These are phyloP conservation scores for Hysterangium stoloniferum DNA, from an alignment of 768 basidiomycete genomes.

Conservation along the genomic window DNA sequence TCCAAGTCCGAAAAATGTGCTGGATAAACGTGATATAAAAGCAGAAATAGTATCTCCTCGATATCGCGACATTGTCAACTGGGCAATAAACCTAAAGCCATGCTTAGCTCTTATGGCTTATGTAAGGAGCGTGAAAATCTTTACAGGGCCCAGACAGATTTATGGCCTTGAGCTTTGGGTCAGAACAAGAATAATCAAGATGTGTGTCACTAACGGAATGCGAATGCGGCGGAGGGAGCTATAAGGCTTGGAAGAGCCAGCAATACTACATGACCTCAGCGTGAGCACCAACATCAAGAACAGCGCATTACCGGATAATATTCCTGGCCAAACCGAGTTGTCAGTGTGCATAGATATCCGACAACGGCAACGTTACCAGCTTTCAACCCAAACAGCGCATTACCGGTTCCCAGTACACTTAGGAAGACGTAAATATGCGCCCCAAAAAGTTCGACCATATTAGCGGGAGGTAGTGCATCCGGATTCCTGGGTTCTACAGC, in stretches of 20 bases:
- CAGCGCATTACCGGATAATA: constrained; percentile 43
- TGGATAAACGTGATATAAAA: constrained; percentile 48
- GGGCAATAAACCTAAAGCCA: constrained; percentile 57
- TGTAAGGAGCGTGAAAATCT: constrained; percentile 16
- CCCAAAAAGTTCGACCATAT: constrained; percentile 45
- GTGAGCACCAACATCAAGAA: not conserved
- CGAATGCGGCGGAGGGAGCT: constrained; percentile 44
- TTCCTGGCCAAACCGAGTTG: too few relatives aligned
- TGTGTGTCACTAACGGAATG: constrained; percentile 40
- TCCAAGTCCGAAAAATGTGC: constrained; percentile 59
- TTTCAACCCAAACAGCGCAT: constrained; percentile 63
- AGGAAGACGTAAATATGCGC: constrained; percentile 35
- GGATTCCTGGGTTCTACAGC: constrained; percentile 55
- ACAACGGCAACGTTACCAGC: constrained; percentile 39
- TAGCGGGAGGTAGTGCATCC: constrained; percentile 64
- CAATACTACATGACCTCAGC: constrained; percentile 32
- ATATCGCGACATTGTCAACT: constrained; percentile 62
- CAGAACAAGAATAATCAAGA: constrained; percentile 7
- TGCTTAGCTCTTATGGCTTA: not conserved
- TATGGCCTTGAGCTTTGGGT: constrained; percentile 36
- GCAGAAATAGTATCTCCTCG: constrained; percentile 70
- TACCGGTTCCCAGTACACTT: constrained; percentile 43
- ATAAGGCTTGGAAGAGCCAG: constrained; percentile 56
- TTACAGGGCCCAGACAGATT: constrained; percentile 67
- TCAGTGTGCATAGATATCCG: too few relatives aligned